phyloP scores from a whole-genome alignment of 495 filamentous ascomycete species.

The Apodospora peruviana region DNA sequence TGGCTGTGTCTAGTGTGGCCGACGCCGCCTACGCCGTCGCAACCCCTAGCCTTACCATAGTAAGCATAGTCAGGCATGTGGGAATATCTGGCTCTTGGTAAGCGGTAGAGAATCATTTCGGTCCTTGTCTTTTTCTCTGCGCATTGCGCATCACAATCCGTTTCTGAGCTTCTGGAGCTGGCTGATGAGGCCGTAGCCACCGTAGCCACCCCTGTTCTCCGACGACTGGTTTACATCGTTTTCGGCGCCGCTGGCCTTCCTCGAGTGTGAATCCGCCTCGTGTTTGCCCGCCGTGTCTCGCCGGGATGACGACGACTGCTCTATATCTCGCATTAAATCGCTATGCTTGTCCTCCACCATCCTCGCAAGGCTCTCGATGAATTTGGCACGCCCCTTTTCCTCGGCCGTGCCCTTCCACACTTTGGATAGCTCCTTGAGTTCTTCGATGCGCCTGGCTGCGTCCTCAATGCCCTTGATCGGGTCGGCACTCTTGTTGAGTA shows the following conservation, averaged over 20 bases:
- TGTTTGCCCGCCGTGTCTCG: conserved; percentile 15
- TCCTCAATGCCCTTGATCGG: conserved; percentile 57
- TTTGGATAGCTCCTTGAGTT: conserved; percentile 60
- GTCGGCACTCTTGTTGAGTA: conserved; percentile 51
- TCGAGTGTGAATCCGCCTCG: conserved; percentile 9
- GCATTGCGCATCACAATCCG: conserved; percentile 62
- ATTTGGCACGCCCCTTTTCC: conserved; percentile 74
- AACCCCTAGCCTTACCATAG: too few species aligned
- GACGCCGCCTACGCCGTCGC: too few species aligned
- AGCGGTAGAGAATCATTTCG: too few species aligned
- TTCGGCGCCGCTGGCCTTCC: conserved; percentile 6
- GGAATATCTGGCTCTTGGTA: too few species aligned
- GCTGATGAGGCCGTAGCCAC: conserved; percentile 72
- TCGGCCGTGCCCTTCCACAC: conserved; percentile 96
- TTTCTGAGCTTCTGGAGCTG: conserved; percentile 74
- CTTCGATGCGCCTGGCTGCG: conserved; percentile 64
- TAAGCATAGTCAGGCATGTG: too few species aligned
- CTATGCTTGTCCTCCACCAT: conserved; percentile 52
- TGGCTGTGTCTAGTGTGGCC: too few species aligned
- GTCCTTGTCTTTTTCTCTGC: too few species aligned
- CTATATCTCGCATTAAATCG: conserved; percentile 49
- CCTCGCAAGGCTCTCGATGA: conserved; percentile 73
- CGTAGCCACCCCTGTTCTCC: conserved; percentile 35
- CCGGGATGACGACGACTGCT: conserved; percentile 25
- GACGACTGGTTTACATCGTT: conserved; percentile 7